Base-by-base conservation (phyloP, 495 filamentous ascomycete species). In the Annulohypoxylon stygium region DNA sequence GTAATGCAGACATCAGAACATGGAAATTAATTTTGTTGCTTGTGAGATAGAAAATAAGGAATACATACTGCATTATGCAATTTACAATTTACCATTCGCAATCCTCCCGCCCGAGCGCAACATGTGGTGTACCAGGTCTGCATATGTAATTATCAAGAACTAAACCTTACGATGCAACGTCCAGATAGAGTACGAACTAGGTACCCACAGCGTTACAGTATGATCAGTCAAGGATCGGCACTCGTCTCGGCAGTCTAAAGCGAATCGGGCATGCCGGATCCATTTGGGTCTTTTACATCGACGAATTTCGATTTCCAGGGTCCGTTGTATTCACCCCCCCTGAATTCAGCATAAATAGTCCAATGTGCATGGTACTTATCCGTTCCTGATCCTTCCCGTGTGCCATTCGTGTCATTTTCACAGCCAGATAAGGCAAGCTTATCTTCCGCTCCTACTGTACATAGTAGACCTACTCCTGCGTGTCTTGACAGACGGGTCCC, bases 331-430 rank as follows among this genome's bases (percentile, higher is more conserved):
- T 66, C 67, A 74, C 62, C 72, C 72, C 71, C 71, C 71, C 58
- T 39, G 59, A 68, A 71, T 75, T 75, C 70, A 75, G 72, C 23
- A 75, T 75, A 75, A 75, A 75, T 75, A 14, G 59, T 51, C 30
- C 71, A 55, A 58, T 16, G 63, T 48, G 59, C 59, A 71, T 65
- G 72, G 67, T 55, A 75, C 26, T 61, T 61, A 48, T 61, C 47
- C 63, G 72, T 65, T 54, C 59, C 64, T 67, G 63, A 71, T 71
- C 67, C 67, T 68, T 67, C 63, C 72, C 67, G 67, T 33, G 43
- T 41, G 34, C 14, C 8, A 41, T 41, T 20, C 43, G 43, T 41
- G 34, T 9, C 8, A 41, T 41, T 20, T 34, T 12, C 18, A 47
- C 43, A 20, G n/a, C 43, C 43, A 30, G 65, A 65, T 66, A 65